Conservation (phyloP, 2,329 filamentous ascomycete species). For the Sordariomycetes sp. region DNA sequence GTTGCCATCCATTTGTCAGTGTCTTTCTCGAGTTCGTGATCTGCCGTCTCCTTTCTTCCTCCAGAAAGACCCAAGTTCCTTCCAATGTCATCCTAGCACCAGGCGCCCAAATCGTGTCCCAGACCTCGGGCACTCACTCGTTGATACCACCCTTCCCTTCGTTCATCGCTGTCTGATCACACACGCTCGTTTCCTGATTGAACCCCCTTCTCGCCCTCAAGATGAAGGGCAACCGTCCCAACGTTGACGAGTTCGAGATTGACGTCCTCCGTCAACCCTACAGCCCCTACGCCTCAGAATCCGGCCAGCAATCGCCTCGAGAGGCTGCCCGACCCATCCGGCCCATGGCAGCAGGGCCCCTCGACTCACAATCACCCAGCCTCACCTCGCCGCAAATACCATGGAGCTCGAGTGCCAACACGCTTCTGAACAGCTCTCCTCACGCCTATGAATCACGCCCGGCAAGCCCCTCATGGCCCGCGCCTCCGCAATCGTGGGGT, state of each 20-base stretch:
- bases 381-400: slow-evolving; percentile 1
- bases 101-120: too few species aligned
- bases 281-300: not conserved
- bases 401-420: slow-evolving; percentile 7
- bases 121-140: too few species aligned
- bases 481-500: not conserved
- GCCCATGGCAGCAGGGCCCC: not conserved
- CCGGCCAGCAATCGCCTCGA: not conserved
- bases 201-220: slow-evolving; percentile 7
- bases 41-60: too few species aligned
- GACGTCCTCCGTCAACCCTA: slow-evolving; percentile 5
- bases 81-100: too few species aligned
- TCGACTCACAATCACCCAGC: not conserved
- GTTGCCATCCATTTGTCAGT: too few species aligned
- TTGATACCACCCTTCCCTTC: too few species aligned
- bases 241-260: slow-evolving; percentile 12
- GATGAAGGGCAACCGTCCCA: slow-evolving; percentile 10
- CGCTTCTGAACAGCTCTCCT: slow-evolving; percentile 1
- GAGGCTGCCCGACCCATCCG: slow-evolving; percentile 2
- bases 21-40: too few species aligned
- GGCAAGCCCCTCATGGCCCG: slow-evolving; percentile 1
- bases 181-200: too few species aligned
- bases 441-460: slow-evolving; percentile 1
- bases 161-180: too few species aligned
- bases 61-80: too few species aligned